phyloP scores from a whole-genome alignment of 2,329 filamentous ascomycete species.

The Coniella lustricola region DNA sequence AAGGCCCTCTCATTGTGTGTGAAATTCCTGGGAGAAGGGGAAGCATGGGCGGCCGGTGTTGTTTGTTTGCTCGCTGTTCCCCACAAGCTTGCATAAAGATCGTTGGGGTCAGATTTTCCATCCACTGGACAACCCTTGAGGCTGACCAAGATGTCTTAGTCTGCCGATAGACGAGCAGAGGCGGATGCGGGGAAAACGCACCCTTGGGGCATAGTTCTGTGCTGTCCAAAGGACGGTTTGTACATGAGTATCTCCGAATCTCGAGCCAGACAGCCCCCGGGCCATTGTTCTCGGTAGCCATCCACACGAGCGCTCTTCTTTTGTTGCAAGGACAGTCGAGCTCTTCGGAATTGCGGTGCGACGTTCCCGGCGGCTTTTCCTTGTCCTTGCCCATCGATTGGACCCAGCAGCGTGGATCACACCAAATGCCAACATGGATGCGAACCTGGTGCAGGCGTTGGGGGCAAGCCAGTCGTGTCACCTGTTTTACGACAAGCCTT shows the following conservation, averaged over 20 bases:
- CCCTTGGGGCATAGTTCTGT: not conserved
- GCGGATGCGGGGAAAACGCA: slow-evolving; percentile 6
- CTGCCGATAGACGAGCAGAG: not conserved
- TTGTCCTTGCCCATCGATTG: not conserved
- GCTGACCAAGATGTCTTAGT: slow-evolving; percentile 1
- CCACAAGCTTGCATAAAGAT: slow-evolving; percentile 2
- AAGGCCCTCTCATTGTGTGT: not conserved
- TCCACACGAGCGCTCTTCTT: not conserved
- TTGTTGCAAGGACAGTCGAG: not conserved
- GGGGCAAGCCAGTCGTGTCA: not conserved
- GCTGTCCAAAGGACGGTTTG: not conserved
- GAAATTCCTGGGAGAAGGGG: not conserved
- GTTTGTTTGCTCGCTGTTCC: no score
- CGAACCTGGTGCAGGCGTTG: not conserved
- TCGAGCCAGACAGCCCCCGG: not conserved
- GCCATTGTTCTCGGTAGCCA: not conserved
- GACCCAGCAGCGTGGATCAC: not conserved
- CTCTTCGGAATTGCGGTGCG: slow-evolving; percentile 9
- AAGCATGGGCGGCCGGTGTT: not conserved
- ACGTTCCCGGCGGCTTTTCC: not conserved
- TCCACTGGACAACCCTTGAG: slow-evolving; percentile 10
- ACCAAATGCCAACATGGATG: not conserved
- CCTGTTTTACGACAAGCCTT: slow-evolving; percentile 25
- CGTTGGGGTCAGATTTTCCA: slow-evolving; percentile 11
- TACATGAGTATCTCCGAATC: not conserved